Evolutionary conservation across 805 yeast genomes (phyloP), one percentile per base, ranked within the genome.

Genomic region (Wickerhamomyces bisporus): DNA sequence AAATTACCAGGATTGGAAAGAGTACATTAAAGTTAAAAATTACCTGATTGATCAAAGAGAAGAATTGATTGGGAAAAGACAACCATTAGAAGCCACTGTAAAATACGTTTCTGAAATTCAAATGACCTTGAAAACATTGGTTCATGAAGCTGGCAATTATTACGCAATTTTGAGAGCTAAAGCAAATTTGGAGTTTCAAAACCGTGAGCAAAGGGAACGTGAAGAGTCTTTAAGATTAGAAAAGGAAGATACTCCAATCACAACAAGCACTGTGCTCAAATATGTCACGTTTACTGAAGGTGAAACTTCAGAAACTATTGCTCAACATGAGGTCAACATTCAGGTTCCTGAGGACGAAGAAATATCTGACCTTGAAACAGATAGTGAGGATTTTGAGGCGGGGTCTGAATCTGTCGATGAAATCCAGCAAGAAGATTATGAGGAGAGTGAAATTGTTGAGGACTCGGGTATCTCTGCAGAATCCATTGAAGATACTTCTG

Each of bases 131-230:
- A 63, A 65, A 31, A 62, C 73, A 13, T 53, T 83, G 34, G 53
- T 71, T 23, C 68, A 74, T 32, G 93, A 84, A 50, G 73, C 79
- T 37, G 79, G 76, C 14, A 79, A 77, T 34, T 79, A 76, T 50
- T 61, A 79, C 43, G 71, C 75, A 24, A 66, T 77, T 25, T 56
- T 75, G 40, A 68, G 81, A 53, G 75, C 82, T 8, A 68, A 73
- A 50, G 80, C 80, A 15, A 77, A 77, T 48, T 37, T 77, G 30
- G 74, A 70, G 24, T 77, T 77, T 55, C 82, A 77, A 52, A 53
- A 55, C 26, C 71, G 81, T 45, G 81, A 77, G 50, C 64, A 60
- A 34, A 58, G 50, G 26, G 78, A 68, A 49, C 55, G 54, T 29
- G 49, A 45, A 14, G 49, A 44, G 13, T 38, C 39, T 24, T 28